phyloP scores from a whole-genome alignment of 169 alveolate genomes.

The Babesia divergens region DNA sequence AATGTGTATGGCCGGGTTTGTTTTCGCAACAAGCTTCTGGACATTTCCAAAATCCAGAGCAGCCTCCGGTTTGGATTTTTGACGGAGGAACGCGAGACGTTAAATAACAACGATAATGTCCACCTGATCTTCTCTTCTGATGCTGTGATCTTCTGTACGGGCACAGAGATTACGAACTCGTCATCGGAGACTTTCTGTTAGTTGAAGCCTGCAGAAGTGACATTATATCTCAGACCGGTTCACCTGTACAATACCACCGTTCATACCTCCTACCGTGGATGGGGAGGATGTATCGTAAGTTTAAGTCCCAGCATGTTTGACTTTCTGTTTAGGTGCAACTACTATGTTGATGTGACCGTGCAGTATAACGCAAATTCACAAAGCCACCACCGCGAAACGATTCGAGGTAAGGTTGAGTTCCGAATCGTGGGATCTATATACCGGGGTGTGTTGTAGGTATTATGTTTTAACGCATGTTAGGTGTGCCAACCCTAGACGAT shows the following conservation, averaged over 20 bases:
- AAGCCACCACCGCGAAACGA: background rate
- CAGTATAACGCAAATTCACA: conserved; percentile 19
- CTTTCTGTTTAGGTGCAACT: conserved; percentile 24
- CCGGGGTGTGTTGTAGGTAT: conserved; percentile 11
- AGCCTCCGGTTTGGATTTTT: conserved; percentile 42
- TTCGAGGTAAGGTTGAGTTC: conserved; percentile 38
- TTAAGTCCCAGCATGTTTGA: no score
- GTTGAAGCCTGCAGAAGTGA: background rate
- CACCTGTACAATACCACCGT: conserved; percentile 52
- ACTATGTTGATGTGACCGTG: conserved; percentile 39
- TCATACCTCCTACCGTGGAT: conserved; percentile 55
- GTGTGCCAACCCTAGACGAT: conserved; percentile 44
- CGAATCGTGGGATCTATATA: conserved; percentile 41
- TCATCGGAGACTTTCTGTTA: conserved; percentile 35
- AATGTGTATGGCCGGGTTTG: conserved; percentile 45
- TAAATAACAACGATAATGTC: conserved; percentile 8
- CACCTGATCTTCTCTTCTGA: conserved; percentile 51
- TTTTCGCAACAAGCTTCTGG: background rate
- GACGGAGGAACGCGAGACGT: conserved; percentile 13
- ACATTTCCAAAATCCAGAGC: conserved; percentile 21
- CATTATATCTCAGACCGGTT: conserved; percentile 23
- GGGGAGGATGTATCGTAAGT: conserved; percentile 51
- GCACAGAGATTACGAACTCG: conserved; percentile 5
- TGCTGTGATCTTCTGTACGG: conserved; percentile 38
- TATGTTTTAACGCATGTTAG: background rate